phyloP scores from a whole-genome alignment of 345 rosid species.

The Fremontodendron californicum region DNA sequence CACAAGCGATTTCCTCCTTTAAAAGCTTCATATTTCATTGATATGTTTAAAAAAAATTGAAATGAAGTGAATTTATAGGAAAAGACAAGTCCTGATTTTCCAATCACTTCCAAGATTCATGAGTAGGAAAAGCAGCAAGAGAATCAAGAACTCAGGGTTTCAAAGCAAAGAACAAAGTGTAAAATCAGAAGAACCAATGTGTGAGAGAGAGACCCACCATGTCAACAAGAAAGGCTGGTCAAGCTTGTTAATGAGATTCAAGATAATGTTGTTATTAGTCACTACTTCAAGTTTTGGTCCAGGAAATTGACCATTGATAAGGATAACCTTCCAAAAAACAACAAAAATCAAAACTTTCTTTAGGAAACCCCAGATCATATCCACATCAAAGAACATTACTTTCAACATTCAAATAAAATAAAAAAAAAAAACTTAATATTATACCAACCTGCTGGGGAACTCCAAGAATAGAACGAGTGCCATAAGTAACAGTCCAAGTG shows the following conservation, averaged over 20 bases:
- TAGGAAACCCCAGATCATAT: constrained; percentile 1
- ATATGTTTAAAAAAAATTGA: not conserved
- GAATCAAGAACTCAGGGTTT: not conserved
- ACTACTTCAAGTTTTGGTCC: constrained; percentile 91
- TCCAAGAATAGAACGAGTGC: constrained; percentile 70
- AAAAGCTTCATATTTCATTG: not conserved
- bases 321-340: constrained; percentile 58
- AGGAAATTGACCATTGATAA: constrained; percentile 95
- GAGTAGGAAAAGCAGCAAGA: not conserved
- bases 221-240: constrained; percentile 94
- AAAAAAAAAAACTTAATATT: not conserved
- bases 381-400: constrained; percentile 12
- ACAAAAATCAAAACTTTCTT: not conserved
- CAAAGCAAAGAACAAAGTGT: not conserved
- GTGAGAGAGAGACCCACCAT: constrained; percentile 40
- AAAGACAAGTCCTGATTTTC: not conserved
- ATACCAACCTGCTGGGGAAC: constrained; percentile 75
- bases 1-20: not conserved
- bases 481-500: constrained; percentile 91
- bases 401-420: not conserved
- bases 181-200: not conserved
- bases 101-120: not conserved
- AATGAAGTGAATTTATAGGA: not conserved
- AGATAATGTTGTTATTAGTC: constrained; percentile 85
- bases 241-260: constrained; percentile 86